Evolutionary conservation across 257 asterid genomes (phyloP).

Genomic region (Penstemon davidsonii): DNA sequence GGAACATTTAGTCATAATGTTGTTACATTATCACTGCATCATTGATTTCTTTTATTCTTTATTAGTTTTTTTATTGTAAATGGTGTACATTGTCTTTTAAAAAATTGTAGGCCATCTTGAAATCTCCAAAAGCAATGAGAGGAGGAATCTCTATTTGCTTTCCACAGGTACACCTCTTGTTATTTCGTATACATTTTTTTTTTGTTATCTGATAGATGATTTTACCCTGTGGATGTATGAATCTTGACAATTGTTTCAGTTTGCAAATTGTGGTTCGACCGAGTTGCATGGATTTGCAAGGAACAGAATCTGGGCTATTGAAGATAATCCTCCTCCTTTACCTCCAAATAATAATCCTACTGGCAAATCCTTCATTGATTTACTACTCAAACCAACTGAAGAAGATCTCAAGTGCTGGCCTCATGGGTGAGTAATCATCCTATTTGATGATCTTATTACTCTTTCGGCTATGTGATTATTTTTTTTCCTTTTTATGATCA

Average conservation of each 20-base stretch:
- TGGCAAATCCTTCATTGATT: constrained; percentile 76
- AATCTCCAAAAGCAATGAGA: constrained; percentile 84
- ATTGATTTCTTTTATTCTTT: background rate
- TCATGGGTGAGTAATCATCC: constrained; percentile 51
- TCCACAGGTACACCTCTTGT: constrained; percentile 65
- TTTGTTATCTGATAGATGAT: background rate
- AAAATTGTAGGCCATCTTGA: constrained; percentile 64
- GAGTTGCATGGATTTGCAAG: constrained; percentile 89
- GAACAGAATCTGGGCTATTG: constrained; percentile 79
- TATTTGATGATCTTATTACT: constrained; percentile 3
- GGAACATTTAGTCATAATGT: too few relatives aligned
- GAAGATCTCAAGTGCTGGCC: constrained; percentile 92
- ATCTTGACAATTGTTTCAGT: constrained; percentile 42
- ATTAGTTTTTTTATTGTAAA: constrained; percentile 1
- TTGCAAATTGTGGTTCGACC: constrained; percentile 62
- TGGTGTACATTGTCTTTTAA: constrained; percentile 6
- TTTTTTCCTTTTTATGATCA: constrained; percentile 26
- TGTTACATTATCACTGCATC: too few relatives aligned
- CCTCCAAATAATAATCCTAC: constrained; percentile 51
- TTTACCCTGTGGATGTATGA: constrained; percentile 14
- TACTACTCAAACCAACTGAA: constrained; percentile 81
- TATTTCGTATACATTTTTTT: background rate
- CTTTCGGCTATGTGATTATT: constrained; percentile 2
- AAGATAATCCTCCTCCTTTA: constrained; percentile 77
- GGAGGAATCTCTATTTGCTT: constrained; percentile 91